Percentiles rank a stretch among this genome's conserved stretches.
Conservation (phyloP, 1,284 basidiomycete genomes). For the Filobasidium uniguttulatum region DNA sequence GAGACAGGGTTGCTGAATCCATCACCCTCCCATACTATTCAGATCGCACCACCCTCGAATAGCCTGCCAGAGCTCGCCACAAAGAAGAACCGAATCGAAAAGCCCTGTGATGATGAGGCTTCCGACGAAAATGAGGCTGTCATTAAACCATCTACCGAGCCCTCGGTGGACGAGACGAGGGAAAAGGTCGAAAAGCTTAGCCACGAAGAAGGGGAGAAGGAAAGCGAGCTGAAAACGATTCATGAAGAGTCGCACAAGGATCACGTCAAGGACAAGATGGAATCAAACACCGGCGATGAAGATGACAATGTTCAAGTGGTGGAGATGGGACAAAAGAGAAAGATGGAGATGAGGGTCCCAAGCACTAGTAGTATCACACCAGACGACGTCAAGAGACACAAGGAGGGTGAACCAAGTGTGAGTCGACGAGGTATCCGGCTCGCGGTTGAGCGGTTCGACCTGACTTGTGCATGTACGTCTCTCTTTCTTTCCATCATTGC, state of each 20-base stretch:
- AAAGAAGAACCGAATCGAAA: conserved; percentile 33
- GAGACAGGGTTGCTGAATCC: too few relatives aligned
- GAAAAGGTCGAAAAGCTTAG: conserved; percentile 31
- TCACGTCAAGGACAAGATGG: neutral
- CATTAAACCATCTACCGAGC: conserved; percentile 13
- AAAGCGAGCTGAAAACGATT: neutral
- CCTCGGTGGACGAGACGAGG: conserved; percentile 30
- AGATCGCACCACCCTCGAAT: conserved; percentile 10
- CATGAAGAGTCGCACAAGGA: conserved; percentile 10
- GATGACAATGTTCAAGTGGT: neutral
- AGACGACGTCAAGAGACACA: conserved; percentile 8
- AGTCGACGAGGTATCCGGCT: too few relatives aligned
- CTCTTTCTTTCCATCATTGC: neutral
- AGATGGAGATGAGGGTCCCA: conserved; percentile 8
- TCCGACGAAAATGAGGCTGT: neutral
- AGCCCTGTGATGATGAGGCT: conserved; percentile 9
- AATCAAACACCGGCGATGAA: neutral
- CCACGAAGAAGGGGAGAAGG: conserved; percentile 19
- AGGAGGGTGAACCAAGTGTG: conserved; percentile 7
- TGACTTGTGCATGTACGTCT: neutral
- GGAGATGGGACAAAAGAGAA: conserved; percentile 11
- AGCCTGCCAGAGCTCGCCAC: conserved; percentile 17
- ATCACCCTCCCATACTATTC: neutral
- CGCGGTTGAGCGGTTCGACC: neutral
- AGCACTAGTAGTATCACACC: conserved; percentile 6